Evolutionary conservation across 768 basidiomycete species (phyloP).

Genomic region (Fistulinella prunicolor): DNA sequence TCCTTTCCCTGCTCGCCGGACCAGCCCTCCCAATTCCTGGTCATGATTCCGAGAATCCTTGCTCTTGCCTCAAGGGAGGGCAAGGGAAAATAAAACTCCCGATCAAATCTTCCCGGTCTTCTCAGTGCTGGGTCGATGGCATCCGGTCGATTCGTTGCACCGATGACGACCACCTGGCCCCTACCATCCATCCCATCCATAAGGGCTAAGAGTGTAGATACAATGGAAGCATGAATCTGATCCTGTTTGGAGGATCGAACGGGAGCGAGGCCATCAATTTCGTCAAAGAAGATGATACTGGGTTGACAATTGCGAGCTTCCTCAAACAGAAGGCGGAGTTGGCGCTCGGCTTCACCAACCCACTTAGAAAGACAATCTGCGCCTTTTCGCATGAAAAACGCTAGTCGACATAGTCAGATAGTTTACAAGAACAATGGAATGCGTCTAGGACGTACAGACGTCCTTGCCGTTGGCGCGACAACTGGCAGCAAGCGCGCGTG

Average conservation of each 20-base stretch:
- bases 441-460: conserved; percentile 61
- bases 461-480: conserved; percentile 83
- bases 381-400: conserved; percentile 99
- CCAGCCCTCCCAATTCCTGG: conserved; percentile 86
- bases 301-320: conserved; percentile 92
- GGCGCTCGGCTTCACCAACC: conserved; percentile 98
- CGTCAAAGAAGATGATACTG: conserved; percentile 98
- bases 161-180: conserved; percentile 96
- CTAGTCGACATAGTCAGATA: conserved; percentile 37
- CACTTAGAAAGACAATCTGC: conserved; percentile 98
- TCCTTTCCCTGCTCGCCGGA: conserved; percentile 48
- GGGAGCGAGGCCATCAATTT: conserved; percentile 97
- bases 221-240: conserved; percentile 97
- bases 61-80: conserved; percentile 82
- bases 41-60: conserved; percentile 89
- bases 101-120: conserved; percentile 92
- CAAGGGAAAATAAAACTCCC: conserved; percentile 96
- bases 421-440: background rate
- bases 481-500: conserved; percentile 90
- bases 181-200: conserved; percentile 99
- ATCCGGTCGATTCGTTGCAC: conserved; percentile 96
- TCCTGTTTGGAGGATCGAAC: conserved; percentile 99
- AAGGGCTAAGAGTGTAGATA: conserved; percentile 89
- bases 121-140: conserved; percentile 96
- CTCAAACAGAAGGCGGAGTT: conserved; percentile 91